Evolutionary conservation across 2,329 filamentous ascomycete genomes (phyloP), one percentile per base, ranked within the genome.

Genomic region (Eurotiales sp.): DNA sequence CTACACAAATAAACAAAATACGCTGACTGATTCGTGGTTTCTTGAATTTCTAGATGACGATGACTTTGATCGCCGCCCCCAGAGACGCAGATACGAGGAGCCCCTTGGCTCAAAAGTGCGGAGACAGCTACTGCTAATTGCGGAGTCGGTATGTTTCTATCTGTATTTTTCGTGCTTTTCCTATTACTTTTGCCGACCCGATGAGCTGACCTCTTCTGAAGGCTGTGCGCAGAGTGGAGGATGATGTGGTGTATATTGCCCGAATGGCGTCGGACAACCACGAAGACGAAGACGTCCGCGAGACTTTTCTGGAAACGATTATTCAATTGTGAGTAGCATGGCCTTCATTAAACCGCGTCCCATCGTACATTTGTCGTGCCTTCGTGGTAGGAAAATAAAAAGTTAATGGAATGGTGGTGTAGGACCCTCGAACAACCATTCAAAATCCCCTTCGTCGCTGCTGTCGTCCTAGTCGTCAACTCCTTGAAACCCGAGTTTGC

Each of bases 381-480:
- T 46, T 14, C 29, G 14, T n/a, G n/a, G 8, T 4, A 14, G 15
- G 25, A 17, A 10, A 29, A 8, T 32, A 17, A 10, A 21, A 8
- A 4, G 19, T 27, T 32, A 34, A 45, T 21, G 11, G 8, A 36
- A 10, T 6, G 53, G 21, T 19, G 27, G 42, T 22, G n/a, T 53
- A 83, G 80, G 58, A 79, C 87, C 39, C 68, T 89, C 30, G 93
- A 99, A 73, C 93, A 99, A 72, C 93, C 93, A 1, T 86, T 99
- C 70, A 97, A 97, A 77, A 95, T 90, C n/a, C 92, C 93, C 0
- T 97, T 96, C 66, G 80, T 95, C 32, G 90, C 91, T 8, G 89
- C 88, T 17, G 85, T 92, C 12, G 80, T 95, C 39, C 79, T 96
- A 52, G 81, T 90, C 51, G 81, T 85, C 58, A 96, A 97, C 72